Conservation (phyloP, 2,329 filamentous ascomycete species). For the Knufia fluminis region DNA sequence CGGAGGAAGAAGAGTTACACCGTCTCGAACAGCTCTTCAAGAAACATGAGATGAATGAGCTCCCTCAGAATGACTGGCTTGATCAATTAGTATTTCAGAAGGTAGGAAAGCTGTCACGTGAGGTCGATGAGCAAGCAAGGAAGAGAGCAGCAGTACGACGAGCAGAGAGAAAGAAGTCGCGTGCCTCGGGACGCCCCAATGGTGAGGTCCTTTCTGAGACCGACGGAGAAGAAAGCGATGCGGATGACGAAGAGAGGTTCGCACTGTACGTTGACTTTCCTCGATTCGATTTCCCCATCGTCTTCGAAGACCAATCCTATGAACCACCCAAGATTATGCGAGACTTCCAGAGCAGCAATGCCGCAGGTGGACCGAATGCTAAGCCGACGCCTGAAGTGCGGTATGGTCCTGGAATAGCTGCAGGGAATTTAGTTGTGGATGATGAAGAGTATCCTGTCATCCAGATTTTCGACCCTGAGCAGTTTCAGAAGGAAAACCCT, state of each 20-base stretch:
- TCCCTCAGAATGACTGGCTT: slow-evolving; percentile 86
- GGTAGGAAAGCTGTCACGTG: slow-evolving; percentile 65
- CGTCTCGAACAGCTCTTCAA: slow-evolving; percentile 85
- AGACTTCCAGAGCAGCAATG: slow-evolving; percentile 54
- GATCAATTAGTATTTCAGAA: slow-evolving; percentile 89
- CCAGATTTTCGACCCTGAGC: slow-evolving; percentile 86
- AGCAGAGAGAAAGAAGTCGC: slow-evolving; percentile 22
- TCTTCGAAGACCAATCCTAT: slow-evolving; percentile 93
- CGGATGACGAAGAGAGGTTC: slow-evolving; percentile 56
- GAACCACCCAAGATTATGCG: slow-evolving; percentile 72
- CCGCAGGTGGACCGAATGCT: slow-evolving; percentile 59
- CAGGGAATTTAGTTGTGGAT: slow-evolving; percentile 43
- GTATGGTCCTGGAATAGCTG: slow-evolving; percentile 80
- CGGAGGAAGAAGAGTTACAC: slow-evolving; percentile 77
- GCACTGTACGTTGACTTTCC: slow-evolving; percentile 84
- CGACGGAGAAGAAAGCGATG: slow-evolving; percentile 29
- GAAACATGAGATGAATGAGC: slow-evolving; percentile 96
- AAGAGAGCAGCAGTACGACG: slow-evolving; percentile 41
- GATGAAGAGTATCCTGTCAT: slow-evolving; percentile 53
- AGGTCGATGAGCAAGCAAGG: slow-evolving; percentile 55
- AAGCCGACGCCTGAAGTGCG: slow-evolving; percentile 82
- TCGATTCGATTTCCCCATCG: slow-evolving; percentile 88
- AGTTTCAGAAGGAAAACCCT: slow-evolving; percentile 80
- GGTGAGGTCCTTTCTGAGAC: slow-evolving; percentile 28
- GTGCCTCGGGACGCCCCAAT: slow-evolving; percentile 30